Percentiles rank a stretch among this genome's conserved stretches.
Evolutionary conservation across 345 rosid species (phyloP).

Genomic region (Angophora floribunda): DNA sequence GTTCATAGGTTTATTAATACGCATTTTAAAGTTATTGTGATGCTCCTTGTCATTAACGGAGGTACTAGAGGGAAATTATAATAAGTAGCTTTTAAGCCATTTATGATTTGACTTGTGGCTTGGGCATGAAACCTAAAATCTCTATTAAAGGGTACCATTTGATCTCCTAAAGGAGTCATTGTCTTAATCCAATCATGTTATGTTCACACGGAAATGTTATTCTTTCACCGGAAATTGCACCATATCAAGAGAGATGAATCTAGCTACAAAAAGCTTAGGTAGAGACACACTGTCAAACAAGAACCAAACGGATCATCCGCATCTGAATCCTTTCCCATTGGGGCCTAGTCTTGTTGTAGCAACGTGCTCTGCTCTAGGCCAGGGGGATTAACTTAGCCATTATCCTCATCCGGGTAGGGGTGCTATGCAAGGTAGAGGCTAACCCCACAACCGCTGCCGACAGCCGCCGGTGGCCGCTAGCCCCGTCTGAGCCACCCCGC

Average conservation of each 20-base stretch:
- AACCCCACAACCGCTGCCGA: not conserved
- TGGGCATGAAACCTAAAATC: not conserved
- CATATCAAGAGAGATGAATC: not conserved
- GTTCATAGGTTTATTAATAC: not conserved
- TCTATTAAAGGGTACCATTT: not conserved
- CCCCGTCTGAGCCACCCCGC: not conserved
- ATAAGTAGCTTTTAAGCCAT: not conserved
- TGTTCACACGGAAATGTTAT: not conserved
- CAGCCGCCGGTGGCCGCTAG: not conserved
- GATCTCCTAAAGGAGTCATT: not conserved
- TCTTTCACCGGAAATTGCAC: not conserved
- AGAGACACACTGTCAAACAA: not conserved
- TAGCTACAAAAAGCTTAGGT: not conserved
- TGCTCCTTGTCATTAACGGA: rapidly evolving
- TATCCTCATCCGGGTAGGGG: not conserved
- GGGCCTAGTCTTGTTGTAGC: no score
- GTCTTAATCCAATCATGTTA: not conserved
- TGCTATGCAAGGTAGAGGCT: not conserved
- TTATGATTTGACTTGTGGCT: rapidly evolving
- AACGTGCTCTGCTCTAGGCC: no score
- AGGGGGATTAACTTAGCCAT: not conserved
- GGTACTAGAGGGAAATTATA: not conserved
- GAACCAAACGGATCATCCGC: not conserved
- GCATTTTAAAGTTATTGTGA: rapidly evolving
- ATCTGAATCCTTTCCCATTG: not conserved